phyloP scores from a whole-genome alignment of 2,329 filamentous ascomycete genomes.

The Orbilia ellipsospora region DNA sequence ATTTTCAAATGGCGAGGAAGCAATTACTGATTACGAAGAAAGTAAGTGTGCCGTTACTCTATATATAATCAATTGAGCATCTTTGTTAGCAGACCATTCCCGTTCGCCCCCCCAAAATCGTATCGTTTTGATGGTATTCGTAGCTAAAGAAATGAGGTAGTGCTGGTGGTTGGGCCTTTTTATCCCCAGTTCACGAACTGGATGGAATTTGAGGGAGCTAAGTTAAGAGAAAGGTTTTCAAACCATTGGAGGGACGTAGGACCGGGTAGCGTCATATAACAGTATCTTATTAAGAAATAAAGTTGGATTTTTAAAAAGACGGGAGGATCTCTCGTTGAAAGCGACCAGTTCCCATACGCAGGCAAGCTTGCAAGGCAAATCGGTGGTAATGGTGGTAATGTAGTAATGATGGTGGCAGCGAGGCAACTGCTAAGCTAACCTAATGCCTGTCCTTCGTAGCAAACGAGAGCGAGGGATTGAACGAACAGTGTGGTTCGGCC shows the following conservation, averaged over 20 bases:
- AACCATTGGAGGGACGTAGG: slow-evolving; percentile 31
- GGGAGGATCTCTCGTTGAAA: slow-evolving; percentile 36
- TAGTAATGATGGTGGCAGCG: no score
- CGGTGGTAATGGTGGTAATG: no score
- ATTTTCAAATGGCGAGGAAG: slow-evolving; percentile 23
- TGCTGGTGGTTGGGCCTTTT: slow-evolving; percentile 12
- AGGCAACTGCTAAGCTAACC: slow-evolving; percentile 9
- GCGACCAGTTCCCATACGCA: slow-evolving; percentile 35
- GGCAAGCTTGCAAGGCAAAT: slow-evolving; percentile 22
- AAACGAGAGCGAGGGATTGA: slow-evolving; percentile 20
- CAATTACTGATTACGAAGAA: slow-evolving; percentile 33
- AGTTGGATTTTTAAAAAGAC: slow-evolving; percentile 16
- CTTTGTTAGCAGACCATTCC: slow-evolving; percentile 42
- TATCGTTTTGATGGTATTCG: slow-evolving; percentile 9
- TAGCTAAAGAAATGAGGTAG: background rate
- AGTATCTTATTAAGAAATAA: slow-evolving; percentile 7
- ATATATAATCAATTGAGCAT: slow-evolving; percentile 49
- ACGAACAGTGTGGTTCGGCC: slow-evolving; percentile 34
- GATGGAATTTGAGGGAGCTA: slow-evolving; percentile 13
- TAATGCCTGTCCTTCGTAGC: slow-evolving; percentile 30
- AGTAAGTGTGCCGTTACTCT: slow-evolving; percentile 23
- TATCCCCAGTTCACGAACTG: slow-evolving; percentile 14
- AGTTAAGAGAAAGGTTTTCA: slow-evolving; percentile 11
- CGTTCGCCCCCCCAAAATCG: slow-evolving; percentile 23
- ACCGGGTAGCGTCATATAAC: slow-evolving; percentile 31